phyloP scores from a whole-genome alignment of 2,329 filamentous ascomycete genomes.

The Dactylella cylindrospora region DNA sequence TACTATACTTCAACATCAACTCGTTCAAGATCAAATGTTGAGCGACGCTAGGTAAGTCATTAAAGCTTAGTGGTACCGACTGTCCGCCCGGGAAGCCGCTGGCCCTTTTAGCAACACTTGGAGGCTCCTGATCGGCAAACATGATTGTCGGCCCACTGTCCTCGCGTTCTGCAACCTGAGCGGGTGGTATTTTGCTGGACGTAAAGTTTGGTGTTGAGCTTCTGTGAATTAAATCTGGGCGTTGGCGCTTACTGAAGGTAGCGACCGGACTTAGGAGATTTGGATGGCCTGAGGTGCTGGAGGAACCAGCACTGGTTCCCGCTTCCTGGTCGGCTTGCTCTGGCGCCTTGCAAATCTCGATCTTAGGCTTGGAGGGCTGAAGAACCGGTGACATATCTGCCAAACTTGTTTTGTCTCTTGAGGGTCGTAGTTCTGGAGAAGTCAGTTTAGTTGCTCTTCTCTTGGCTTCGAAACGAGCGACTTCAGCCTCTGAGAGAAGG shows the following conservation, averaged over 20 bases:
- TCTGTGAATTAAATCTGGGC: conserved; percentile 25
- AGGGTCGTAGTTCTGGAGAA: not conserved
- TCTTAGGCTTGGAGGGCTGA: not conserved
- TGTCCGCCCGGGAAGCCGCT: conserved; percentile 62
- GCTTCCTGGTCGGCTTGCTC: conserved; percentile 20
- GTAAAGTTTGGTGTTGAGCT: conserved; percentile 61
- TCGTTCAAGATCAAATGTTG: conserved; percentile 88
- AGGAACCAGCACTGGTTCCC: conserved; percentile 24
- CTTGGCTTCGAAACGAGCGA: conserved; percentile 29
- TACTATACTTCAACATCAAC: conserved; percentile 69
- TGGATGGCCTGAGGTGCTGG: conserved; percentile 48
- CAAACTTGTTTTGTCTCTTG: not conserved
- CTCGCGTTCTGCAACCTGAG: conserved; percentile 66
- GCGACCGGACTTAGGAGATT: conserved; percentile 8
- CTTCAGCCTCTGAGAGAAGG: conserved; percentile 6
- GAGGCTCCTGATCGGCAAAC: conserved; percentile 62
- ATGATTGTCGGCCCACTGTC: conserved; percentile 70
- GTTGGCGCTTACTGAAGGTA: conserved; percentile 4
- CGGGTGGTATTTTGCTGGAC: conserved; percentile 71
- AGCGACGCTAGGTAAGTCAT: conserved; percentile 78
- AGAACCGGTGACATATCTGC: not conserved
- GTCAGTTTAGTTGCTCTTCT: conserved; percentile 5
- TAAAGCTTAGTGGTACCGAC: conserved; percentile 73
- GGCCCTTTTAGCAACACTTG: conserved; percentile 49
- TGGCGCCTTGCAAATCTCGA: conserved; percentile 1